Evolutionary conservation across 805 yeast genomes (phyloP), one percentile per base, ranked within the genome.

Genomic region (Torulaspora franciscae): DNA sequence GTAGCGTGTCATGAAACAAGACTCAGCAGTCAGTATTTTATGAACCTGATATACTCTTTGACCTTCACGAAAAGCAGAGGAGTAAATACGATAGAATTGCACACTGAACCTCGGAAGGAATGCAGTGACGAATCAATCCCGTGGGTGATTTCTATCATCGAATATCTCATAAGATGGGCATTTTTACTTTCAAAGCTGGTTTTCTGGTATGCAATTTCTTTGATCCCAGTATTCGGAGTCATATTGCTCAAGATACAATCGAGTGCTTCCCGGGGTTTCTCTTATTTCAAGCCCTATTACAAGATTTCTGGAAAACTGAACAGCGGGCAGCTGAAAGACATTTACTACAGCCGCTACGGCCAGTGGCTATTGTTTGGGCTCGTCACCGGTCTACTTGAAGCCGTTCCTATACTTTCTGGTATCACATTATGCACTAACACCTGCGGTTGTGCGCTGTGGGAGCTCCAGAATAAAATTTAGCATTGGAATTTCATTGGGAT

Each of bases 401-500:
- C 40, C 15, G 28, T 48, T 2, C 52, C 52, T 2, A 36, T 48
- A 8, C 13, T 48, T 29, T 36, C 50, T 5, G 50, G 51, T 19
- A 7, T 52, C 7, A 36, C 44, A 4, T 37, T 52, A 15, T 42
- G 48, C 15, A 46, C 50, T 19, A 52, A 46, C 27, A 43, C 40
- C 2, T 32, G 44, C 8, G 55, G 54, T 13, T 42, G 54, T 27
- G 50, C 52, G 5, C 43, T 52, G 10, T 45, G 51, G 47, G 46
- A 46, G 22, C 22, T 19, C 5, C 22, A 19, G 22, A 19, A 19
- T 3, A 19, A 19, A 19, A 5, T 19, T 19, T 4, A 19, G 22
- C 22, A 3, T 19, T 5, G 5, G 5, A 19, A 19, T 19, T 19
- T 19, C 3, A 19, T 19, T 19, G 22, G 22, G 22, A 5, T 5